A percentile compares a stretch with the other conserved stretches of the same genome.
These are phyloP conservation scores for Suillus plorans DNA, from an alignment of 768 basidiomycete genomes.

Conservation along the genomic window DNA sequence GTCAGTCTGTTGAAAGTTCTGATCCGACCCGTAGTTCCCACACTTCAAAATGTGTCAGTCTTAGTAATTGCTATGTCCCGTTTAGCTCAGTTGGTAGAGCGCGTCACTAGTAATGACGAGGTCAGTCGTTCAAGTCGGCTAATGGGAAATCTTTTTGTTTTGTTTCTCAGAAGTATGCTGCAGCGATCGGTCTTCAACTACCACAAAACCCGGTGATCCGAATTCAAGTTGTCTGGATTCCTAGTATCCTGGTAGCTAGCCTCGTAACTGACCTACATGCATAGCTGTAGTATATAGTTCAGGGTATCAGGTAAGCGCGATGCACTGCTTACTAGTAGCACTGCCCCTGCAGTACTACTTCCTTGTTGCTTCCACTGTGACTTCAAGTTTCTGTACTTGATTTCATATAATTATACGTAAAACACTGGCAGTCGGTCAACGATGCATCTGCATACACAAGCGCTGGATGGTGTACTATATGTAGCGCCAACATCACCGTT, in stretches of 20 bases:
- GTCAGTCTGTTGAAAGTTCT: too few relatives aligned
- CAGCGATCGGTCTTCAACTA: background rate
- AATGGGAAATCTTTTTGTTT: constrained; percentile 32
- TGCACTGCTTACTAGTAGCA: background rate
- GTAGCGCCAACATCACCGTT: background rate
- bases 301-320: background rate
- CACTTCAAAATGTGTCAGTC: background rate
- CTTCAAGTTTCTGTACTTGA: background rate
- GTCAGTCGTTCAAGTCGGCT: constrained; percentile 44
- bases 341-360: background rate
- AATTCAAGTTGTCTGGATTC: background rate
- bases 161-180: background rate
- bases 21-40: background rate
- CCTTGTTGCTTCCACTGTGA: background rate
- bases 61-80: background rate
- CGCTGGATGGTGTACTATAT: background rate
- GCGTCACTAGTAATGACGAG: constrained; percentile 49
- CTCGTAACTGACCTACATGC: background rate
- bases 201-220: background rate
- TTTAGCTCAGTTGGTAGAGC: constrained; percentile 33
- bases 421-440: background rate
- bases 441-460: background rate
- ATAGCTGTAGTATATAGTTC: background rate
- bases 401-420: background rate
- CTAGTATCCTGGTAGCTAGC: too few relatives aligned